Percentiles rank a stretch among this genome's conserved stretches.
phyloP scores from a whole-genome alignment of 2,329 filamentous ascomycete genomes.

The Diaporthe amygdali region DNA sequence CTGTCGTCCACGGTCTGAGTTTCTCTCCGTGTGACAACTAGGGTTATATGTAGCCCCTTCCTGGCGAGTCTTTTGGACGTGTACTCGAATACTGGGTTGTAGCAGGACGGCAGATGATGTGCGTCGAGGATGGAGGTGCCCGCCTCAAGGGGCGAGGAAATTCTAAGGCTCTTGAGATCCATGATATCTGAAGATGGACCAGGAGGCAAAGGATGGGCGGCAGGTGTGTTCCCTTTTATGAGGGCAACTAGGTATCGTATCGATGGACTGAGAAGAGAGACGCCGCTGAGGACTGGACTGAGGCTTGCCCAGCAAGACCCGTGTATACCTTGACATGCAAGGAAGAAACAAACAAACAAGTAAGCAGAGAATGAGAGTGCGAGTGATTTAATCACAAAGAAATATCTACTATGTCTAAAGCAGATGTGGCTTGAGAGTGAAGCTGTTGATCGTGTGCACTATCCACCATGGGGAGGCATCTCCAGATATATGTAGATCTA shows the following conservation, averaged over 20 bases:
- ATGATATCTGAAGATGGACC: conserved; percentile 33
- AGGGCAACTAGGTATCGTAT: neutral
- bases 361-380: neutral
- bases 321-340: neutral
- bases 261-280: neutral
- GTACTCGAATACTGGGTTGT: conserved; percentile 63
- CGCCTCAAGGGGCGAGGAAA: conserved; percentile 69
- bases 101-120: conserved; percentile 60
- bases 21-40: conserved; percentile 62
- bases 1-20: neutral
- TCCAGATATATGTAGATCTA: neutral
- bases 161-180: conserved; percentile 59
- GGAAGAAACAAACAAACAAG: neutral
- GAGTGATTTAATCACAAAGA: neutral
- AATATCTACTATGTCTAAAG: neutral
- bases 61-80: conserved; percentile 59
- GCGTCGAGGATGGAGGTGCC: conserved; percentile 63
- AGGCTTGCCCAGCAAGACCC: conserved; percentile 21
- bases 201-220: neutral
- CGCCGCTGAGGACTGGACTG: neutral
- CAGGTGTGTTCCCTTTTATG: neutral
- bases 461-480: neutral
- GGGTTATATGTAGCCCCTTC: conserved; percentile 61
- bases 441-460: neutral
- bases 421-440: neutral